Percentiles rank a stretch among this genome's conserved stretches.
Evolutionary conservation across 768 basidiomycete genomes (phyloP).

Genomic region (Tricholoma bakamatsutake): DNA sequence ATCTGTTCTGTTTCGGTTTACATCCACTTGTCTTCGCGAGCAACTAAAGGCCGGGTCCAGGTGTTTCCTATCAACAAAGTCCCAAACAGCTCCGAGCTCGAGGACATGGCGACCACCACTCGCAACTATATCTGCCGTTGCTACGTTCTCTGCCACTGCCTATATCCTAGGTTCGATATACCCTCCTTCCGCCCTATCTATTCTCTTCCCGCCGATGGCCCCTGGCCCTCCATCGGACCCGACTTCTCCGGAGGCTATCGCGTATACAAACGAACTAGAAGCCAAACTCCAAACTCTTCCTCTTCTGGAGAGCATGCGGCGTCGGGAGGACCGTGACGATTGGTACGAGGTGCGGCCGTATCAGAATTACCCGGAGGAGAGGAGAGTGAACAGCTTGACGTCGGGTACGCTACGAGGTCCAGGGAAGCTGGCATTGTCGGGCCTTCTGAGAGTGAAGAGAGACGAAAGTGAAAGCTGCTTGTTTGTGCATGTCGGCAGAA

Average conservation of each 20-base stretch:
- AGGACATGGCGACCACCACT: constrained; percentile 22
- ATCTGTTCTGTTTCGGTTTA: constrained; percentile 5
- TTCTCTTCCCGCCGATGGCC: constrained; percentile 72
- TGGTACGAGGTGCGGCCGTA: constrained; percentile 85
- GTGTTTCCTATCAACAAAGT: constrained; percentile 5
- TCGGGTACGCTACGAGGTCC: constrained; percentile 85
- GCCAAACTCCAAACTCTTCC: constrained; percentile 56
- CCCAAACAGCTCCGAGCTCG: constrained; percentile 7
- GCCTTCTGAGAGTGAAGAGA: constrained; percentile 63
- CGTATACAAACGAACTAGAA: constrained; percentile 60
- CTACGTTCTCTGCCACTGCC: constrained; percentile 31
- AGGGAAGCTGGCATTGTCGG: constrained; percentile 75
- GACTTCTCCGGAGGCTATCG: constrained; percentile 51
- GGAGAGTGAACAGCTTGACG: constrained; percentile 77
- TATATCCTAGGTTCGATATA: constrained; percentile 62
- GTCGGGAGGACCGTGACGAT: constrained; percentile 40
- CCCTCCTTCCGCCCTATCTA: constrained; percentile 57
- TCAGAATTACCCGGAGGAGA: constrained; percentile 57
- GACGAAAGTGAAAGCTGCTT: constrained; percentile 73
- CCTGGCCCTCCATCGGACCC: constrained; percentile 57
- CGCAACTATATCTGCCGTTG: constrained; percentile 23
- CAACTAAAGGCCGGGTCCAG: not conserved
- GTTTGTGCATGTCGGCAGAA: constrained; percentile 79
- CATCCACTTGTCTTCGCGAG: not conserved
- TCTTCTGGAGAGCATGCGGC: constrained; percentile 56